Percentiles rank a stretch among this genome's conserved stretches.
phyloP scores from a whole-genome alignment of 305 asterid species.

The Stenogyne calaminthoides region DNA sequence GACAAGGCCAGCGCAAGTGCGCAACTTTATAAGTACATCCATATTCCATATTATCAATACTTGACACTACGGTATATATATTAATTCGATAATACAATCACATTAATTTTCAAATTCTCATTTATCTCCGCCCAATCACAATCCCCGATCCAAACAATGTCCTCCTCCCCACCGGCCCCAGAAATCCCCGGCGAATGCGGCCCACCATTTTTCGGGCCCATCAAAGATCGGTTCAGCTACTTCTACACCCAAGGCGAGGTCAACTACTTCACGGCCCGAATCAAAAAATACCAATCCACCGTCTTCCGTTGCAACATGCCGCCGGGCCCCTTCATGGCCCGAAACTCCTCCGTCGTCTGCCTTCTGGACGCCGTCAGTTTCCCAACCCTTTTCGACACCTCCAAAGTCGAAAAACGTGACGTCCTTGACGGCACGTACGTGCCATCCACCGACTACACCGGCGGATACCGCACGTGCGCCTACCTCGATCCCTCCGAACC shows the following conservation, averaged over 20 bases:
- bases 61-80: background rate
- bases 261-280: conserved; percentile 43
- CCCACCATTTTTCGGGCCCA: conserved; percentile 46
- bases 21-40: too few relatives aligned
- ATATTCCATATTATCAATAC: background rate
- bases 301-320: conserved; percentile 61
- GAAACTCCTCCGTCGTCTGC: conserved; percentile 41
- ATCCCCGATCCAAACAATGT: background rate
- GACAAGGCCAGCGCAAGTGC: too few relatives aligned
- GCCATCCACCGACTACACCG: conserved; percentile 48
- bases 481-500: conserved; percentile 50
- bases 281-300: conserved; percentile 41
- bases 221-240: conserved; percentile 44
- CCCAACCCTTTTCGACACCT: conserved; percentile 46
- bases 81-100: background rate
- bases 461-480: conserved; percentile 54
- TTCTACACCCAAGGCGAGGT: conserved; percentile 47
- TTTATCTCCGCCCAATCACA: background rate
- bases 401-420: conserved; percentile 49
- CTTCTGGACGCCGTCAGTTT: conserved; percentile 54
- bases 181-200: conserved; percentile 51
- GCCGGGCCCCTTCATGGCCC: conserved; percentile 51
- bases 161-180: conserved; percentile 34
- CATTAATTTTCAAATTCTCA: background rate
- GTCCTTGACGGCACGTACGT: conserved; percentile 57